Base-by-base conservation (phyloP, 2,329 filamentous ascomycete genomes). In the Cladosporium sp. region DNA sequence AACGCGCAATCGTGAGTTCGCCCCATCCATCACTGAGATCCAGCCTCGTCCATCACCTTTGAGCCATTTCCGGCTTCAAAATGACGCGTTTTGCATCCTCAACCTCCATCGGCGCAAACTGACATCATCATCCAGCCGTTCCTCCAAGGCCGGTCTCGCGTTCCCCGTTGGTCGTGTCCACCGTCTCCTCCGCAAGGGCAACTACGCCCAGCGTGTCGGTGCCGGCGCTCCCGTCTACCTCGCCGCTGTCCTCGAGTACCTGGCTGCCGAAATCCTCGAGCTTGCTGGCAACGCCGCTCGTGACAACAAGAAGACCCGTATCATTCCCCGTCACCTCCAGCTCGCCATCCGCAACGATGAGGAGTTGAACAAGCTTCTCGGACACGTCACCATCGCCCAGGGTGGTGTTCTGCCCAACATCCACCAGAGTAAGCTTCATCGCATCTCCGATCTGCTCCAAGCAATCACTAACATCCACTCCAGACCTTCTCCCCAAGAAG, bases 301-400 rank as follows among this genome's bases (percentile, higher is more conserved):
- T 72, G 94, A 99, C 83, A 97, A 97, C 88, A 99, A 99, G 90
- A 97, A 97, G 89, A 99, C 93, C 66, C 92, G 94, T 89, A 99
- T 99, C 82, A 99, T 97, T 63, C 94, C 94, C 67, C 92, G 94
- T 80, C 94, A 99, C 80, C 87, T 99, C 50, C 94, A 99, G 84
- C 91, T 99, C 70, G 94, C 94, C 80, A 99, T 99, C 83, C 88
- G 94, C 74, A 97, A 97, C 82, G 93, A 97, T 79, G 93, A 97
- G 86, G 94, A 99, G 82, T 79, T 97, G 89, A 97, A 97, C 89
- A 97, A 96, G 86, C 88, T 96, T 64, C 84, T 96, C 66, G 92
- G 92, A 60, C 91, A 96, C 76, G 92, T 96, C 79, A 97, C 92
- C 76, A 96, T 96, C 72, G 92, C 92, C 76, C 92, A 96, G 82